Conservation (phyloP, 345 rosid genomes). For the Syzygium aqueum region DNA sequence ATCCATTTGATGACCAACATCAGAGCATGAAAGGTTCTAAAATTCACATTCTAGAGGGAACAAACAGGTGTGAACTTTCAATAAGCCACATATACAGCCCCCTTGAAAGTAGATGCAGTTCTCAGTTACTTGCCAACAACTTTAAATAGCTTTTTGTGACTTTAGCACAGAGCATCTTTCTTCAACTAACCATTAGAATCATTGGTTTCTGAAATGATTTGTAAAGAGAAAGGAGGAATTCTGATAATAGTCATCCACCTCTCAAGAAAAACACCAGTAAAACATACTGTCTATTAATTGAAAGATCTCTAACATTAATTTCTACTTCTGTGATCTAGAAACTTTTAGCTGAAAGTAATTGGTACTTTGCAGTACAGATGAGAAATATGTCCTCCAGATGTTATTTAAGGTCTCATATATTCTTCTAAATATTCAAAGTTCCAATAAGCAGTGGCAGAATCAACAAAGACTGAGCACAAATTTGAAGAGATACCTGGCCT, state of each 20-base stretch:
- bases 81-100: background rate
- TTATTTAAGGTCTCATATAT: background rate
- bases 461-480: background rate
- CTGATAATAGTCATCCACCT: background rate
- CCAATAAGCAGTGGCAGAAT: background rate
- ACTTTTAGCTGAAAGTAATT: background rate
- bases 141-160: background rate
- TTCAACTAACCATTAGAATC: background rate
- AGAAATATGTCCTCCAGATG: background rate
- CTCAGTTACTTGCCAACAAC: background rate
- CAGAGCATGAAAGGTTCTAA: background rate
- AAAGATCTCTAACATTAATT: background rate
- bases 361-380: background rate
- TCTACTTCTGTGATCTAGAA: background rate
- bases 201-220: background rate
- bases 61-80: background rate
- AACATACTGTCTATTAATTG: background rate
- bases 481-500: slow-evolving; percentile 38
- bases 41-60: background rate
- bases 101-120: background rate
- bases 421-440: background rate
- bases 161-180: background rate
- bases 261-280: background rate
- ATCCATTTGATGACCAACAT: background rate
- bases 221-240: background rate